phyloP scores from a whole-genome alignment of 2,329 filamentous ascomycete genomes.

The Colletotrichum lupini region DNA sequence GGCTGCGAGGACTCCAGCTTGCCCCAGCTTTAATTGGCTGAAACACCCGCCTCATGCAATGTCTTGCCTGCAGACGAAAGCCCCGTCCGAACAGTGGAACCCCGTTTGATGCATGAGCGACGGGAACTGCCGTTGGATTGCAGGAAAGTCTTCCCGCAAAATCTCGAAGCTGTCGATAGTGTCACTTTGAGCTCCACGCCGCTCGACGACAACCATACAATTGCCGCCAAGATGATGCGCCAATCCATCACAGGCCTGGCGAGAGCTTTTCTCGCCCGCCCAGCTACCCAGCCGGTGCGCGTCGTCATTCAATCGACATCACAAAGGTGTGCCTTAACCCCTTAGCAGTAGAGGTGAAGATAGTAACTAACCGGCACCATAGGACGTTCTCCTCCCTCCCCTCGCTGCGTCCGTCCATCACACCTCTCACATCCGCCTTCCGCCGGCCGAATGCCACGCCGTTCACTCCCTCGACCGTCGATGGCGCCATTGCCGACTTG shows the following conservation, averaged over 20 bases:
- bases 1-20: constrained; percentile 1
- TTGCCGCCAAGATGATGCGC: constrained; percentile 33
- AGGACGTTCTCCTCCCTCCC: constrained; percentile 63
- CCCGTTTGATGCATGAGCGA: constrained; percentile 18
- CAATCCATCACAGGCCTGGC: constrained; percentile 25
- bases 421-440: constrained; percentile 45
- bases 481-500: constrained; percentile 50
- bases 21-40: constrained; percentile 12
- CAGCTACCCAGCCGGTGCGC: not conserved
- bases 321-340: constrained; percentile 15
- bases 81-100: not conserved
- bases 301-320: not conserved
- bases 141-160: constrained; percentile 30
- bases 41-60: constrained; percentile 24
- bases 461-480: constrained; percentile 44
- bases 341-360: not conserved
- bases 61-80: not conserved
- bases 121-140: constrained; percentile 22
- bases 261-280: constrained; percentile 6
- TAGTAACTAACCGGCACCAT: constrained; percentile 11
- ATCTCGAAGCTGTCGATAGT: constrained; percentile 13
- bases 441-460: constrained; percentile 43
- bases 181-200: constrained; percentile 17
- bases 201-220: not conserved
- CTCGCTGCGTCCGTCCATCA: constrained; percentile 59